Base-by-base conservation (phyloP, 495 filamentous ascomycete genomes). In the Penicillium dipodomyicola region DNA sequence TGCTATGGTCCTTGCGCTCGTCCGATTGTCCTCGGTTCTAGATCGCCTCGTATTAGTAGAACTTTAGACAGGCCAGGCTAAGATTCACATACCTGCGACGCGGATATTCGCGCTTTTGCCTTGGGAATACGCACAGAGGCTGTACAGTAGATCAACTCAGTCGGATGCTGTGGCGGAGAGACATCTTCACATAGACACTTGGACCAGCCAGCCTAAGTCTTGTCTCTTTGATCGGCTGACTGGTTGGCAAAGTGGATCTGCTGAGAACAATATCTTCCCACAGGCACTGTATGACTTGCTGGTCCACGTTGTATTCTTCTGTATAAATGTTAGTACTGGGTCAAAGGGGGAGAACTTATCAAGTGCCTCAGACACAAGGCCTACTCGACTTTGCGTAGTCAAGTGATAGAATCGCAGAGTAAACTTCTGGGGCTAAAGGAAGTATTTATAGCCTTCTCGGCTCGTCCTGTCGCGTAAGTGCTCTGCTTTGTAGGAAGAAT, bases 301-400 rank as follows among this genome's bases (percentile, higher is more conserved):
- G 22, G 22, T 29, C 44, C 25, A 46, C n/a, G 14, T 17, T 50
- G 19, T 50, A 50, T 39, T 5, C 32, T 50, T 1, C 20, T 22
- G 20, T 22, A 50, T 27, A 10, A 25, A 50, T 0, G 32, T 40
- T 11, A 29, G 44, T 49, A n/a, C 32, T 17, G 20, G 19, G 14
- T 50, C 33, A 39, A 39, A 6, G 47, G 5, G 20, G 22, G 40
- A 32, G 48, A 50, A 50, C 48, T 40, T 50, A 50, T 49, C 47
- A 25, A 17, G 12, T 25, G 32, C 1, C 32, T 37, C 32, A 37
- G 32, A 49, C 30, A 37, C 19, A 49, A 49, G 27, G 3, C 32
- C 32, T 49, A 10, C 32, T 37, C 9, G 32, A 37, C 19, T 37
- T 39, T 49, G 32, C 17, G 12, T 9, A 39, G 11, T 49, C 9